Evolutionary conservation across 164 flowering plant genomes (phyloP).

Genomic region (Macadamia tetraphylla): DNA sequence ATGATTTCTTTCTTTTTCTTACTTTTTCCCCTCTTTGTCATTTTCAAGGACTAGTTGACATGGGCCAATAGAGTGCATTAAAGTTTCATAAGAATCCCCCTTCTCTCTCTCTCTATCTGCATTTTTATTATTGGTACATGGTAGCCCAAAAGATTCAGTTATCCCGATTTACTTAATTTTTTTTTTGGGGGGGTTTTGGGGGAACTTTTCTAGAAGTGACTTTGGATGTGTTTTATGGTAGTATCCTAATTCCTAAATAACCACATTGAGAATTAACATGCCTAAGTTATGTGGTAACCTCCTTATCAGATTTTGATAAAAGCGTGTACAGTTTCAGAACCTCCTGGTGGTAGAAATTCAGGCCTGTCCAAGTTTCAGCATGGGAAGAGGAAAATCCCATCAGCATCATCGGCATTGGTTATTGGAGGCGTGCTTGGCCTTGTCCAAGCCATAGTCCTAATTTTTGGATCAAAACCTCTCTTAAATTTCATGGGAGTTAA

Average conservation of each 20-base stretch:
- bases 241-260: not conserved
- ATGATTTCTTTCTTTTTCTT: not conserved
- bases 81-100: not conserved
- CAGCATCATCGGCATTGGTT: constrained; percentile 62
- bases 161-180: not conserved
- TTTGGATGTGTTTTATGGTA: not conserved
- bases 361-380: constrained; percentile 13
- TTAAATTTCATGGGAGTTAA: constrained; percentile 57
- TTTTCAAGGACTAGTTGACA: not conserved
- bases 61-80: not conserved
- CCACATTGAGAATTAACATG: not conserved
- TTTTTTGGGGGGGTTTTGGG: too few species aligned
- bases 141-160: too few species aligned
- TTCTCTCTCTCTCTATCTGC: too few species aligned
- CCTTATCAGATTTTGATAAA: constrained; percentile 24
- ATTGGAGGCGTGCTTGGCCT: constrained; percentile 58
- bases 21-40: not conserved
- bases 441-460: constrained; percentile 48
- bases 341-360: constrained; percentile 11
- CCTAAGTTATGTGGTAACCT: constrained; percentile 4
- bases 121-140: too few species aligned
- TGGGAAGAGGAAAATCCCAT: constrained; percentile 43
- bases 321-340: constrained; percentile 5
- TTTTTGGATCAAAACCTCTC: constrained; percentile 44
- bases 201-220: not conserved